A percentile compares a stretch with the other conserved stretches of the same genome.
phyloP scores from a whole-genome alignment of 345 rosid species.

The Raphanus sativus region DNA sequence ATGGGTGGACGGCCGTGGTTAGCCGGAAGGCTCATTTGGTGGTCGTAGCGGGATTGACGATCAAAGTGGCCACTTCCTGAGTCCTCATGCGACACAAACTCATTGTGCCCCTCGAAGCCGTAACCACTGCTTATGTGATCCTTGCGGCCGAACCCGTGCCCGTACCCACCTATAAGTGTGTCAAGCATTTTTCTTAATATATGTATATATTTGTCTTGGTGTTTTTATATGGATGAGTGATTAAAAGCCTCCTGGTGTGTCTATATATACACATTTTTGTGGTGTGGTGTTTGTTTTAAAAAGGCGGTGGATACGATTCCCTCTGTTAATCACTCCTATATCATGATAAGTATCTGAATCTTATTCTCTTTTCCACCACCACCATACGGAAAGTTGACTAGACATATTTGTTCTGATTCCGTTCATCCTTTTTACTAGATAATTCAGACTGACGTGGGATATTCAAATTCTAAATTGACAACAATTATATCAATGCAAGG shows the following conservation, averaged over 20 bases:
- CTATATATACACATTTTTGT: not conserved
- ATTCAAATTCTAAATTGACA: not conserved
- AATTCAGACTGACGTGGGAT: not conserved
- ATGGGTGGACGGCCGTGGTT: constrained; percentile 34
- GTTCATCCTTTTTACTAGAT: not conserved
- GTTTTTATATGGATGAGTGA: not conserved
- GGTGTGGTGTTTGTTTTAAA: not conserved
- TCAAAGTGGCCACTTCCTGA: constrained; percentile 18
- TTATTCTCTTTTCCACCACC: not conserved
- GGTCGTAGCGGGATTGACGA: constrained; percentile 18
- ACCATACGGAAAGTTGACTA: not conserved
- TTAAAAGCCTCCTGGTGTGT: not conserved
- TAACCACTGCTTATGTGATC: not conserved
- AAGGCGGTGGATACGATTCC: not conserved
- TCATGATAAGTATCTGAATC: not conserved
- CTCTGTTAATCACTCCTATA: not conserved
- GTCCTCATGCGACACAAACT: constrained; percentile 14
- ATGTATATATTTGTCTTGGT: not conserved
- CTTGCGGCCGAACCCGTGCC: not conserved
- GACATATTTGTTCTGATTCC: not conserved
- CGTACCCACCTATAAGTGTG: not conserved
- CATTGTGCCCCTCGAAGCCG: constrained; percentile 26
- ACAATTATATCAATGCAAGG: not conserved
- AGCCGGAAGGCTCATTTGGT: constrained; percentile 22
- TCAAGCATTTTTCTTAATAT: constrained; percentile 31